Conservation (phyloP, 192 early-diverging fungal genomes). For the Coemansia sp. region DNA sequence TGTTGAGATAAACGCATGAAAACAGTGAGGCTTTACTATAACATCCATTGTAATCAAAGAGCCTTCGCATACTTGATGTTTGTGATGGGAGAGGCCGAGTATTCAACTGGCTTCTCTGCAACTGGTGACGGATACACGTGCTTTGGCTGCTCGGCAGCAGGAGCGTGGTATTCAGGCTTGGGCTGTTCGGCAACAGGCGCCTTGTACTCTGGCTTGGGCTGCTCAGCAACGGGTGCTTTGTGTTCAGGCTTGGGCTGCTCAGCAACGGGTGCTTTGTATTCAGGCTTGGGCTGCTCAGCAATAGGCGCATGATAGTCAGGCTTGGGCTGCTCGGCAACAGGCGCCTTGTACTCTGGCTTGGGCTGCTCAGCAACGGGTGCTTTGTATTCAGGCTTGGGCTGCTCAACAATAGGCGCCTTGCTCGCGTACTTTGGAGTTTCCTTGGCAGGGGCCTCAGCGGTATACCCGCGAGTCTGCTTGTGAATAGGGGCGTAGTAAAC, state of each 20-base stretch:
- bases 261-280: constrained; percentile 7
- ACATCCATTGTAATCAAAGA: neutral
- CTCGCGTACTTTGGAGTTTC: constrained; percentile 11
- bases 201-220: neutral
- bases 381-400: neutral
- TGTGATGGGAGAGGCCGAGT: neutral
- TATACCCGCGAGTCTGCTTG: neutral
- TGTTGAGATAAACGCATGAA: neutral
- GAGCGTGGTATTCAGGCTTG: constrained; percentile 11
- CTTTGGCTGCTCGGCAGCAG: constrained; percentile 1
- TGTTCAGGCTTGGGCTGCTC: constrained; percentile 11
- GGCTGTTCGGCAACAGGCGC: constrained; percentile 13
- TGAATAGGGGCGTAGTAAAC: constrained; percentile 18
- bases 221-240: no score
- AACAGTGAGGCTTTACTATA: neutral
- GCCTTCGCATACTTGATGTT: constrained; percentile 5
- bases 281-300: neutral
- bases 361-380: no score
- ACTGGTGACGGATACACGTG: neutral
- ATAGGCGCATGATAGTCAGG: constrained; percentile 11
- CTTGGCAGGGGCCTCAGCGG: constrained; percentile 12
- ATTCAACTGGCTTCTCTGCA: neutral
- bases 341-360: constrained; percentile 1
- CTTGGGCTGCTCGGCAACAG: constrained; percentile 9
- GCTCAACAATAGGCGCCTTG: constrained; percentile 10